These are phyloP conservation scores for Penicillium digitatum DNA, from an alignment of 2,329 filamentous ascomycete species.

Conservation along the genomic window DNA sequence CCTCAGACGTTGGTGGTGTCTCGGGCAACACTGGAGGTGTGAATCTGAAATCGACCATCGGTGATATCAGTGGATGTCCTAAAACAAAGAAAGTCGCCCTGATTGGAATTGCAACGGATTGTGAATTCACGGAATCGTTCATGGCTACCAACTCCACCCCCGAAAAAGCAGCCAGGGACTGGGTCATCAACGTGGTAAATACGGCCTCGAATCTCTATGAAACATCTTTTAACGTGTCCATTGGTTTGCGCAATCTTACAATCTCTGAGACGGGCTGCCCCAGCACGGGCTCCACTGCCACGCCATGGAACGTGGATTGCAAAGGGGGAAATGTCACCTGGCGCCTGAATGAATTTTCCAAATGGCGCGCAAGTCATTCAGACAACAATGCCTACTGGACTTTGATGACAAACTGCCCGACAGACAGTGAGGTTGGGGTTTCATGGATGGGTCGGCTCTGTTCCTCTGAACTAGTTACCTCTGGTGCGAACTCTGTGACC, in stretches of 20 bases:
- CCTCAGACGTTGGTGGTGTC: constrained; percentile 63
- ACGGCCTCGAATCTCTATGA: constrained; percentile 84
- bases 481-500: constrained; percentile 65
- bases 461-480: constrained; percentile 50
- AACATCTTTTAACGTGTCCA: constrained; percentile 86
- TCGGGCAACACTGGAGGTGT: constrained; percentile 74
- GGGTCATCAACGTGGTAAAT: constrained; percentile 81
- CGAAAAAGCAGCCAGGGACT: constrained; percentile 61
- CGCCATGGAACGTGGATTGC: constrained; percentile 83
- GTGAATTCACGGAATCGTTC: constrained; percentile 75
- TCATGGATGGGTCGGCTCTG: constrained; percentile 93
- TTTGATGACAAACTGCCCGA: constrained; percentile 75
- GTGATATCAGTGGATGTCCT: constrained; percentile 78
- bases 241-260: constrained; percentile 82
- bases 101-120: constrained; percentile 89
- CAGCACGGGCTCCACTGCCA: constrained; percentile 59
- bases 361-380: constrained; percentile 72
- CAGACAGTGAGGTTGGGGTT: constrained; percentile 78
- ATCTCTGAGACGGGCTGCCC: constrained; percentile 74
- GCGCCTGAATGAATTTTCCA: constrained; percentile 81
- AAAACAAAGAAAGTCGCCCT: constrained; percentile 86
- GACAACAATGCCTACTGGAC: constrained; percentile 95
- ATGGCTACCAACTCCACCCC: constrained; percentile 43
- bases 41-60: constrained; percentile 74
- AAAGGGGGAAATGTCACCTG: constrained; percentile 57